Percentiles rank a stretch among this genome's conserved stretches.
phyloP scores from a whole-genome alignment of 2,329 filamentous ascomycete species.

The Tolypocladium inflatum region DNA sequence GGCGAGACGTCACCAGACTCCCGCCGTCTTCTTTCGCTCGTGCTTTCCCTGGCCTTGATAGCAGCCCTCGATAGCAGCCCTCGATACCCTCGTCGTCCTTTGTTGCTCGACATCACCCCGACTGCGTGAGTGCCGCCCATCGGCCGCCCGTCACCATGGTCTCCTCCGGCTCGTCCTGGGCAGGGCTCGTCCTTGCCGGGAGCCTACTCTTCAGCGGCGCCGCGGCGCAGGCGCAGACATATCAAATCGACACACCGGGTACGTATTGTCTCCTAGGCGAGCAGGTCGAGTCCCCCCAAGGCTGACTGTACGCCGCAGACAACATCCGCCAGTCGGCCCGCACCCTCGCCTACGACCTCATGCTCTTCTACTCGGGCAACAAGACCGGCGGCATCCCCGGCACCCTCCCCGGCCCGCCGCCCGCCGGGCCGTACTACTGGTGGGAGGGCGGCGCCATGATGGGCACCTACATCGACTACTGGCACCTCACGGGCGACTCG shows the following conservation, averaged over 20 bases:
- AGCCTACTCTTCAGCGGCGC: constrained; percentile 3
- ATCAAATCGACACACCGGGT: constrained; percentile 22
- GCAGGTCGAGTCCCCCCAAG: not conserved
- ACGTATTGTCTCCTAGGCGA: not conserved
- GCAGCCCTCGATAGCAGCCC: too few relatives aligned
- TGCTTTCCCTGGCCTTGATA: too few relatives aligned
- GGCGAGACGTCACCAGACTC: not conserved
- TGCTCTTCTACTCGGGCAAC: constrained; percentile 42
- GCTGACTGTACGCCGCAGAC: constrained; percentile 17
- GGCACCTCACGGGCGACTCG: constrained; percentile 55
- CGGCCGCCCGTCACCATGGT: not conserved
- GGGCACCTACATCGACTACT: constrained; percentile 61
- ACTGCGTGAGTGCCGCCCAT: too few relatives aligned
- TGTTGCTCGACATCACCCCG: not conserved
- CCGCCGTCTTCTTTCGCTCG: not conserved
- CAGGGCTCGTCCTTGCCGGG: constrained; percentile 2
- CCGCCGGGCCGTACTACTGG: constrained; percentile 53
- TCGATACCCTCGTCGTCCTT: too few relatives aligned
- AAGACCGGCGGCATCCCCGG: constrained; percentile 42
- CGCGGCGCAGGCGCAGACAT: constrained; percentile 17
- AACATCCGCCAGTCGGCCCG: constrained; percentile 37
- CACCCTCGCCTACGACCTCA: constrained; percentile 39
- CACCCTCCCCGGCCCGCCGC: constrained; percentile 46
- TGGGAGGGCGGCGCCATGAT: constrained; percentile 65
- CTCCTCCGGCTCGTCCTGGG: not conserved